Evolutionary conservation across 495 filamentous ascomycete genomes (phyloP), one percentile per base, ranked within the genome.

Genomic region (Penicillium paradoxum): DNA sequence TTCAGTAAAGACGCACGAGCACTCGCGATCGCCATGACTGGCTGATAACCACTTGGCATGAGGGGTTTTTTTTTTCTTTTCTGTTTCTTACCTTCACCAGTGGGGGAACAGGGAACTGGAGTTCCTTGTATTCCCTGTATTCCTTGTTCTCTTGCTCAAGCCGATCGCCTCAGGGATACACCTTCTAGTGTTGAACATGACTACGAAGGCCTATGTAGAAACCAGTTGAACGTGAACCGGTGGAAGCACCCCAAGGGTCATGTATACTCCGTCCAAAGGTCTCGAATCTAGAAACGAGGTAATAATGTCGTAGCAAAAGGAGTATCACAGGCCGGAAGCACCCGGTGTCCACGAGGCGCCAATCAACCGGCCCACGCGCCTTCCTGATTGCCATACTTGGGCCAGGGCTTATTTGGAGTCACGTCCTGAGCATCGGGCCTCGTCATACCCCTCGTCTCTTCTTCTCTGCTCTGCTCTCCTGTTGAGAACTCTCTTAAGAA

Each of bases 341-440:
- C 43, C 61, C 58, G 61, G 61, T 38, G 44, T 55, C 57, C 48
- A 56, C 59, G 56, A 62, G 45, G 54, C 50, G 58, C 61, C 61
- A 64, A 64, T 64, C 61, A 64, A 47, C 42, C 32, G 39, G 36
- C 58, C 58, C 61, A 64, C 58, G 61, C 51, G 50, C 50, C 15
- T 53, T 42, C 46, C 33, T 37, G 51, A 58, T 54, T 60, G 30
- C 60, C 57, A 63, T 49, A 59, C 53, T 49, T 51, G 53, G 48
- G 42, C 42, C 38, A 53, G 52, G 55, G 54, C 43, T 47, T 39
- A 34, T 37, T 34, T 34, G 38, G 46, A 49, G 49, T 53, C 21
- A 53, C 48, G 42, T 32, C 30, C 40, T 36, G 27, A 29, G 24
- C 47, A 46, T 46, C 15, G 29, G 45, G 32, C 46, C 47, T 41